Base-by-base conservation (phyloP, 345 rosid species). In the Arabidopsis arenosa region DNA sequence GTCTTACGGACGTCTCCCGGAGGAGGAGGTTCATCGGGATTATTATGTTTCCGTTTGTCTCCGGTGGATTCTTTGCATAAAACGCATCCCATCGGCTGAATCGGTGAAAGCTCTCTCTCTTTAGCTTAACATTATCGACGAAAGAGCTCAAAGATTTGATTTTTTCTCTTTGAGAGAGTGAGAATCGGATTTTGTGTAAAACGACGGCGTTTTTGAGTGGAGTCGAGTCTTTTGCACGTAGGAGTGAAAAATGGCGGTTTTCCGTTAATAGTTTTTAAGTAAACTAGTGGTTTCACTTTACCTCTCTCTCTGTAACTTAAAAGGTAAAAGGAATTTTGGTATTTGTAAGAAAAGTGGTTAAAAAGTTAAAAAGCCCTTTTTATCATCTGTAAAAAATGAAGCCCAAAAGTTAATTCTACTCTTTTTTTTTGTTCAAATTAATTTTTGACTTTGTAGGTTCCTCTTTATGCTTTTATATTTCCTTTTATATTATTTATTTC, bases 31-130 rank as follows among this genome's bases (percentile, higher is more conserved):
- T 65, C 82, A 60, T 35, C 80, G 68, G 55, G 28, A 56, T 47
- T 70, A 41, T 47, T 74, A 12, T 11, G 4, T 1, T 47, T 7
- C 47, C 64, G 82, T n/a, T 48, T 80, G 9, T 61, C 80, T 11
- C 74, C 62, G 53, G 52, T 3, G 17, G 79, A 56, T 18, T 51
- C 28, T 77, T 84, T 91, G 62, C 90, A 82, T 44, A 73, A 58
- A 56, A 91, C 83, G 76, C 97, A 91, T 35, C 97, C 97, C 97
- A 51, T 47, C 52, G 7, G 17, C 48, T 44, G 69, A 70, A 68
- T 68, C 68, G 51, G 18, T 14, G 28, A 70, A 18, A 63, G 41
- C 49, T 45, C 23, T 64, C 23, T 13, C n/a, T 11, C 17, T 37
- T 64, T 55, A 68, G 57, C 62, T 62, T 76, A 69, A 33, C 70